Evolutionary conservation across 805 yeast species (phyloP), one percentile per base, ranked within the genome.

Genomic region (Yamadazyma akitaensis): DNA sequence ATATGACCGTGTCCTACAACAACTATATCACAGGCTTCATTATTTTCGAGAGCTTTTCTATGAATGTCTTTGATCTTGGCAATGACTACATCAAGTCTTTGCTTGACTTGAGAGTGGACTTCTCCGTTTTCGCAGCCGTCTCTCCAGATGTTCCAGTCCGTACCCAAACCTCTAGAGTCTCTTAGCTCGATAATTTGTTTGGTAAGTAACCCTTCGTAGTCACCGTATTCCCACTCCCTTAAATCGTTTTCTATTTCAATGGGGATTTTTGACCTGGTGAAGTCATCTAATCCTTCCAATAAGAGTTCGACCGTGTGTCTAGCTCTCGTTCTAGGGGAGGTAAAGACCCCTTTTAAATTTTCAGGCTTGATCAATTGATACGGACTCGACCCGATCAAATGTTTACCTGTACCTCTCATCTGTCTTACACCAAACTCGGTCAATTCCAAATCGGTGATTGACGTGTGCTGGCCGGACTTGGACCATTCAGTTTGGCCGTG

Each of bases 401-500:
- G 75, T 51, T 75, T 65, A 6, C 96, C 96, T 18, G 96, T 86
- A 30, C 78, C 78, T 39, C 68, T 65, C 80, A 89, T 88, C 60
- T 89, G 94, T 32, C 71, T 70, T 12, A 80, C 87, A 42, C 97
- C 98, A 55, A 80, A 84, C 2, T 72, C 75, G 1, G 97, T 88
- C 59, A 92, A 76, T 9, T 82, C 81, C 14, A 92, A 61, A 56
- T 92, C 97, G 1, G 98, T 92, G 37, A 73, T 54, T 2, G 97
- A 88, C 3, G 98, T 92, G 68, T 88, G 85, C 63, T 88, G 96
- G 21, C 98, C 98, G 2, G 90, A 77, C 59, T 86, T 83, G 39
- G 97, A 91, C 98, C 98, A 91, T 64, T 84, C 96, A 2, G 98
- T 91, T 70, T 91, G 96, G 55, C 92, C 92, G 55, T 86, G 94